Conservation (phyloP, 257 asterid genomes). For the Fraxinus quadrangulata region DNA sequence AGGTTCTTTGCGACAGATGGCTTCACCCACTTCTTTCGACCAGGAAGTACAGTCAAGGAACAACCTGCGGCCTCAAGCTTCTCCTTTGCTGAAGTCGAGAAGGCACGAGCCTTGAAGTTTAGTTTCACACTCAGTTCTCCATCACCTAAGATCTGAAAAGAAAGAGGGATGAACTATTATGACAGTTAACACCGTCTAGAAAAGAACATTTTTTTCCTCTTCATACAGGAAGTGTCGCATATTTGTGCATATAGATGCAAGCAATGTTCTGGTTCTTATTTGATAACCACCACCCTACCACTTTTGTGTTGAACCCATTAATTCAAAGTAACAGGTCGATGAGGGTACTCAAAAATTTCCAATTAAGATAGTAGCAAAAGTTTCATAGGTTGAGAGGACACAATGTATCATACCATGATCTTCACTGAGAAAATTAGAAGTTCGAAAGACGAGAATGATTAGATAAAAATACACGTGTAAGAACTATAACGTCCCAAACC, state of each 20-base stretch:
- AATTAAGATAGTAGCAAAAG: neutral
- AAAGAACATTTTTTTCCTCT: neutral
- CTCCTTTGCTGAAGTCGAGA: constrained; percentile 53
- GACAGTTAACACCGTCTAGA: neutral
- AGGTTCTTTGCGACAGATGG: constrained; percentile 66
- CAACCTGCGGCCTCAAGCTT: constrained; percentile 63
- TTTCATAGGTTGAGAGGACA: neutral
- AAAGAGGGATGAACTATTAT: neutral
- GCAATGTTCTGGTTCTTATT: neutral
- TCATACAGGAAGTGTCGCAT: neutral
- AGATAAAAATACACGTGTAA: neutral
- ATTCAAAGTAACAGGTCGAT: too few relatives aligned
- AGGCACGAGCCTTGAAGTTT: constrained; percentile 58
- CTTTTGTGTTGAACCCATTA: neutral
- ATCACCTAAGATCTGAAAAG: constrained; percentile 50
- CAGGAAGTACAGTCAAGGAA: constrained; percentile 59
- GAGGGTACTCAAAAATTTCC: neutral
- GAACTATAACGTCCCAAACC: neutral
- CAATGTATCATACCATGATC: neutral
- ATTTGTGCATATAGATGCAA: neutral
- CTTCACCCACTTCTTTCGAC: constrained; percentile 63
- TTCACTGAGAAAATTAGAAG: neutral
- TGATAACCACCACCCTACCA: neutral
- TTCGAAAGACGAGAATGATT: neutral
- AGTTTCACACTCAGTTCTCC: constrained; percentile 57